These are phyloP conservation scores for Rhododendron williamsianum DNA, from an alignment of 148 eudicot species.

Conservation along the genomic window DNA sequence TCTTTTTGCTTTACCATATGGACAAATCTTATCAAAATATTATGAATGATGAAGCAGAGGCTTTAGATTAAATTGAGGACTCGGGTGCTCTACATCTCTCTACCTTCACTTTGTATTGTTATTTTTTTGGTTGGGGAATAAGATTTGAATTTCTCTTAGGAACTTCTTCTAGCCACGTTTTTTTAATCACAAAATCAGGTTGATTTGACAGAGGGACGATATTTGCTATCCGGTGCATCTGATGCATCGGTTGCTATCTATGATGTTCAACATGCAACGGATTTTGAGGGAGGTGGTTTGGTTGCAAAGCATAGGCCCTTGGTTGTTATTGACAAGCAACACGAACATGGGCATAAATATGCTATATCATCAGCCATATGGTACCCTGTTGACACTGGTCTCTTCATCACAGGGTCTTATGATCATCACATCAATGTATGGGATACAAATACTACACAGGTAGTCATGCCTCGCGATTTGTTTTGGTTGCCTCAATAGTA, in stretches of 20 bases:
- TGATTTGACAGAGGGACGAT: slow-evolving; percentile 86
- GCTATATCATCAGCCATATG: slow-evolving; percentile 85
- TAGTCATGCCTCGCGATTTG: slow-evolving; percentile 12
- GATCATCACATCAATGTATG: slow-evolving; percentile 90
- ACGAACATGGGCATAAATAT: slow-evolving; percentile 73
- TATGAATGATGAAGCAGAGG: not conserved
- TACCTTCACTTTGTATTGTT: not conserved
- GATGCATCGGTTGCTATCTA: slow-evolving; percentile 86
- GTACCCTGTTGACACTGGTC: slow-evolving; percentile 95
- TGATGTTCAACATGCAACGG: slow-evolving; percentile 74
- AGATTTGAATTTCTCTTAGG: slow-evolving; percentile 9
- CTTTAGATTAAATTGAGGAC: not conserved
- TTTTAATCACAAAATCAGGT: slow-evolving; percentile 41
- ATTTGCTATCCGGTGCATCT: slow-evolving; percentile 77
- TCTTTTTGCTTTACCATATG: not conserved
- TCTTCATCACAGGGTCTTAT: slow-evolving; percentile 85
- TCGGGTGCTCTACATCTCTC: not conserved
- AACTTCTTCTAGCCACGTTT: slow-evolving; percentile 14
- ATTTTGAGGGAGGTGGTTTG: slow-evolving; percentile 50
- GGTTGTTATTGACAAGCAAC: slow-evolving; percentile 69
- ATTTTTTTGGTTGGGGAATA: not conserved
- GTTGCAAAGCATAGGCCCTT: slow-evolving; percentile 66
- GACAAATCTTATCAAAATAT: not conserved
- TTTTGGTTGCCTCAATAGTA: not conserved
- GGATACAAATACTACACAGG: slow-evolving; percentile 97